phyloP scores from a whole-genome alignment of 257 asterid species.

The Avicennia marina region DNA sequence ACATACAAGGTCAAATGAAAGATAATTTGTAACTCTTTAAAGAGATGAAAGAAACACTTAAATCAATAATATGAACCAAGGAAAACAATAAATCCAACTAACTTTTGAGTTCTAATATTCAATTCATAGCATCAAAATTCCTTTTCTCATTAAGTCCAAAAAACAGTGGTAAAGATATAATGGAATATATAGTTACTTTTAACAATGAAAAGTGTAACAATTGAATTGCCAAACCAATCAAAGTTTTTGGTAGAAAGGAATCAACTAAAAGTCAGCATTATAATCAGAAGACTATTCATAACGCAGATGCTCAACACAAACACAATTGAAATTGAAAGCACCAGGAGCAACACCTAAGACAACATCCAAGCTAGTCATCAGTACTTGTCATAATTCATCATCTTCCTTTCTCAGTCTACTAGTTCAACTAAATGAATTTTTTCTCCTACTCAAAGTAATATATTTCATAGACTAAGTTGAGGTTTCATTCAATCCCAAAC shows the following conservation, averaged over 20 bases:
- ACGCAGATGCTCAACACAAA: constrained; percentile 28
- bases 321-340: constrained; percentile 29
- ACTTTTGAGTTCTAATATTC: too few species aligned
- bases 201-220: background rate
- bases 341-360: constrained; percentile 33
- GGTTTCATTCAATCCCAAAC: background rate
- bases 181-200: background rate
- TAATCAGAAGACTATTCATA: constrained; percentile 21
- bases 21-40: too few species aligned
- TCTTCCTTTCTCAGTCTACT: constrained; percentile 28
- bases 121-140: too few species aligned
- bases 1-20: too few species aligned
- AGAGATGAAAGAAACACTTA: too few species aligned
- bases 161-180: background rate
- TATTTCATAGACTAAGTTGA: background rate
- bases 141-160: too few species aligned
- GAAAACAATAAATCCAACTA: too few species aligned
- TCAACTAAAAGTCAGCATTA: constrained; percentile 15
- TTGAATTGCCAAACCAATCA: background rate
- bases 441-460: background rate
- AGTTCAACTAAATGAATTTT: background rate
- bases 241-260: constrained; percentile 22
- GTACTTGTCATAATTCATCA: constrained; percentile 45
- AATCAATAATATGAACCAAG: too few species aligned
- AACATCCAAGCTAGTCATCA: constrained; percentile 25